phyloP scores from a whole-genome alignment of 2,329 filamentous ascomycete species.

The Exophiala sideris region DNA sequence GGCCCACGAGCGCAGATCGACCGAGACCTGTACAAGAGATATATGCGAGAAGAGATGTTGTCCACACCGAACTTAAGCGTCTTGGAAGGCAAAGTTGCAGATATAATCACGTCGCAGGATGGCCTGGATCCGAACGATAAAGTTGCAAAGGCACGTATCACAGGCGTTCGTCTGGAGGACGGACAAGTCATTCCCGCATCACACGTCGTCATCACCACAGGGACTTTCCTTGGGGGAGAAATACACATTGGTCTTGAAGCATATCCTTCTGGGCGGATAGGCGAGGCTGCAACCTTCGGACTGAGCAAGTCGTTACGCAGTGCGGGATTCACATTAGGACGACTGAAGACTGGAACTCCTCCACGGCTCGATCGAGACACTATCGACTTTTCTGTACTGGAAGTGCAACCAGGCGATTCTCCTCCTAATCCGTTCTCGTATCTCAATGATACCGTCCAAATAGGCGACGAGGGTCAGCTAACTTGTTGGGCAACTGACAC shows the following conservation, averaged over 20 bases:
- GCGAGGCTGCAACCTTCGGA: constrained; percentile 88
- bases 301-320: constrained; percentile 85
- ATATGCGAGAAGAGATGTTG: constrained; percentile 85
- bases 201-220: constrained; percentile 90
- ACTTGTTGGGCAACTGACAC: constrained; percentile 86
- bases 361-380: constrained; percentile 77
- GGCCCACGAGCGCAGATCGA: constrained; percentile 96
- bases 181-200: constrained; percentile 77
- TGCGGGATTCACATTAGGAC: constrained; percentile 83
- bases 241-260: constrained; percentile 89
- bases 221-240: constrained; percentile 91
- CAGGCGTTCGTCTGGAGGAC: constrained; percentile 80
- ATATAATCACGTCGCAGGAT: constrained; percentile 72
- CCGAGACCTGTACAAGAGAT: constrained; percentile 76
- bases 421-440: constrained; percentile 90
- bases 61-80: constrained; percentile 75
- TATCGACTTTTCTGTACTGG: constrained; percentile 72
- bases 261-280: constrained; percentile 86
- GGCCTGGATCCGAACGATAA: constrained; percentile 40
- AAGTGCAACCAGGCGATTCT: constrained; percentile 75
- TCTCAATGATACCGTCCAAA: constrained; percentile 72
- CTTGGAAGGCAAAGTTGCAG: constrained; percentile 81
- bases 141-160: constrained; percentile 66
- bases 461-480: constrained; percentile 68
- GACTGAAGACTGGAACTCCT: constrained; percentile 93